Percentiles rank a stretch among this genome's conserved stretches.
Evolutionary conservation across 2,329 filamentous ascomycete genomes (phyloP).

Genomic region (Epichloe aotearoae): DNA sequence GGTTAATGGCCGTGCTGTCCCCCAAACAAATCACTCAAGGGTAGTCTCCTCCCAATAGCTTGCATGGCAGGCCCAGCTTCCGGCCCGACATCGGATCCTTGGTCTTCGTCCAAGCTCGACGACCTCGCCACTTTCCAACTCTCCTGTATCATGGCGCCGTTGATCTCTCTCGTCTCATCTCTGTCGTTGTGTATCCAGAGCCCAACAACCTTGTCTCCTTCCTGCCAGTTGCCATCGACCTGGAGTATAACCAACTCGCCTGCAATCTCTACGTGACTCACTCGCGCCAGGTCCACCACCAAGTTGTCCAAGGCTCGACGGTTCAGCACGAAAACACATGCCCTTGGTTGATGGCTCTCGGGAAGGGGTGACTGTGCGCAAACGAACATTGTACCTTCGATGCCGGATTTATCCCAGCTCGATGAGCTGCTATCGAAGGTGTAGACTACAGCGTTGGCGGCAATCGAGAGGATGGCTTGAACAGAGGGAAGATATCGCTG

Average conservation of each 20-base stretch:
- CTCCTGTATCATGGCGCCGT: slow-evolving; percentile 28
- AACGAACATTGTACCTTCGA: slow-evolving; percentile 83
- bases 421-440: slow-evolving; percentile 52
- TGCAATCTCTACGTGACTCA: slow-evolving; percentile 50
- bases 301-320: slow-evolving; percentile 59
- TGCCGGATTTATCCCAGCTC: slow-evolving; percentile 71
- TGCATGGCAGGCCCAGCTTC: slow-evolving; percentile 29
- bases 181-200: slow-evolving; percentile 42
- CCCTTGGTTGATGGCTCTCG: slow-evolving; percentile 22
- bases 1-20: slow-evolving; percentile 13
- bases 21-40: slow-evolving; percentile 32
- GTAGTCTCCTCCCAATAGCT: slow-evolving; percentile 30
- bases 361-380: slow-evolving; percentile 46
- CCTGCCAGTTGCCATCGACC: slow-evolving; percentile 21
- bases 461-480: slow-evolving; percentile 60
- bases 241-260: slow-evolving; percentile 40
- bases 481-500: slow-evolving; percentile 69
- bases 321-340: slow-evolving; percentile 61
- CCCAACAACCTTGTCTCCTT: slow-evolving; percentile 31
- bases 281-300: slow-evolving; percentile 47
- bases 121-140: slow-evolving; percentile 27
- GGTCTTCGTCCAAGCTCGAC: slow-evolving; percentile 15
- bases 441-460: slow-evolving; percentile 79
- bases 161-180: slow-evolving; percentile 28
- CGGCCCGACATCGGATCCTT: slow-evolving; percentile 16